A percentile compares a stretch with the other conserved stretches of the same genome.
These are phyloP conservation scores for Axilococcus clingmanii DNA, from an alignment of 139 green algal species.

Conservation along the genomic window DNA sequence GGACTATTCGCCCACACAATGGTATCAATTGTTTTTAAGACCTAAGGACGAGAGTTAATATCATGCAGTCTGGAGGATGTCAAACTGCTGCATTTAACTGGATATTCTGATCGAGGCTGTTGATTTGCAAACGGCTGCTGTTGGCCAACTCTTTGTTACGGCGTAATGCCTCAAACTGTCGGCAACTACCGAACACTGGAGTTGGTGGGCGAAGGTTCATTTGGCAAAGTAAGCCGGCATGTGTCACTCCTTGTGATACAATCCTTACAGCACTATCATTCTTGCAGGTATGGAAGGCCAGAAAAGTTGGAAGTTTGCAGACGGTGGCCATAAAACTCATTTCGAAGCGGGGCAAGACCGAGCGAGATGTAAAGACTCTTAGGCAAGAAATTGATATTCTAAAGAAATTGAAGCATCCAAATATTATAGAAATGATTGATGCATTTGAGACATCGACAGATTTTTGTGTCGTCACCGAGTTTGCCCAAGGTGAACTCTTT, in stretches of 20 bases:
- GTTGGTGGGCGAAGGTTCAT: conserved; percentile 87
- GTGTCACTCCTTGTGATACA: not conserved
- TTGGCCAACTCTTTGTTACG: no score
- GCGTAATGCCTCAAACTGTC: conserved; percentile 24
- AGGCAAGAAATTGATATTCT: conserved; percentile 84
- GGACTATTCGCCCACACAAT: no score
- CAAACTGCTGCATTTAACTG: no score
- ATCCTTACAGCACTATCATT: not conserved
- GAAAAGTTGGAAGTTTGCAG: conserved; percentile 76
- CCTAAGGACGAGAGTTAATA: no score
- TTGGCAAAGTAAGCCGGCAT: conserved; percentile 72
- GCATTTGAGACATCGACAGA: conserved; percentile 92
- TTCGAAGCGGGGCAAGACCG: conserved; percentile 86
- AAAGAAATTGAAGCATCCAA: conserved; percentile 72
- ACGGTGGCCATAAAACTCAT: conserved; percentile 99
- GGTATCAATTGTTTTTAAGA: no score
- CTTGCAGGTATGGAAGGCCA: conserved; percentile 87
- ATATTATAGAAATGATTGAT: conserved; percentile 58
- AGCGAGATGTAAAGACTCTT: conserved; percentile 86
- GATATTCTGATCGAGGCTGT: no score
- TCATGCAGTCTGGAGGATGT: no score
- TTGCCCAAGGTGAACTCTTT: conserved; percentile 95
- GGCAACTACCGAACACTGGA: conserved; percentile 92
- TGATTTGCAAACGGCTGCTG: no score
- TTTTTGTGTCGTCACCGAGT: conserved; percentile 96